These are phyloP conservation scores for Arthrobotrys iridis DNA, from an alignment of 2,329 filamentous ascomycete genomes.

Conservation along the genomic window DNA sequence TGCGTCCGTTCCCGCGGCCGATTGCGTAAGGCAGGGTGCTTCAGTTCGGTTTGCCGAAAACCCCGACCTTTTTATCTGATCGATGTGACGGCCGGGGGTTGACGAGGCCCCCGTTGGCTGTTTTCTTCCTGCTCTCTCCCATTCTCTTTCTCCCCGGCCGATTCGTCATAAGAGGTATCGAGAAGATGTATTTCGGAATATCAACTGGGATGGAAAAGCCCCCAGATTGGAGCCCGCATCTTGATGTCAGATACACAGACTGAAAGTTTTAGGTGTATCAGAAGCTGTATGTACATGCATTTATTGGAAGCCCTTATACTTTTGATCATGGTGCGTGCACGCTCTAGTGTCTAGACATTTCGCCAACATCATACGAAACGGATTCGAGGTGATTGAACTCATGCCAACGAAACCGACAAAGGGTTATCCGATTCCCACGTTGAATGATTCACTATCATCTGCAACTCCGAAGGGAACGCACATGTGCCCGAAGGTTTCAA, in stretches of 20 bases:
- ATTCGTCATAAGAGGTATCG: not conserved
- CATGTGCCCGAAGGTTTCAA: constrained; percentile 1
- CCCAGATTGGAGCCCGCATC: no score
- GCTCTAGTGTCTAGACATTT: constrained; percentile 6
- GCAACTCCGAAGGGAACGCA: not conserved
- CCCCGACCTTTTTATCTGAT: not conserved
- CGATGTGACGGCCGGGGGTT: not conserved
- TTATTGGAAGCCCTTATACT: no score
- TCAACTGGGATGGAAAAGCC: no score
- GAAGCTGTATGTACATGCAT: no score
- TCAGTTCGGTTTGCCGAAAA: constrained; percentile 50
- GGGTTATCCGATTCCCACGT: not conserved
- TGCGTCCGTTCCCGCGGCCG: constrained; percentile 50
- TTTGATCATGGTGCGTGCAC: no score
- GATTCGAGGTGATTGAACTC: not conserved
- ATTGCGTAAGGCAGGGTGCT: constrained; percentile 49
- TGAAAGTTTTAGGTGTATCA: no score
- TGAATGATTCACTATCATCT: not conserved
- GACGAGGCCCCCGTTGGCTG: not conserved
- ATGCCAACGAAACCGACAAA: constrained; percentile 20
- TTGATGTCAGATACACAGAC: no score
- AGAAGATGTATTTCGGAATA: no score
- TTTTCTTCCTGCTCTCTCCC: no score
- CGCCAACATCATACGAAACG: constrained; percentile 14
- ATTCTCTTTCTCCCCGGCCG: not conserved